These are phyloP conservation scores for Bonia amplexicaulis DNA, from an alignment of 176 grass and related monocot species.

Conservation along the genomic window DNA sequence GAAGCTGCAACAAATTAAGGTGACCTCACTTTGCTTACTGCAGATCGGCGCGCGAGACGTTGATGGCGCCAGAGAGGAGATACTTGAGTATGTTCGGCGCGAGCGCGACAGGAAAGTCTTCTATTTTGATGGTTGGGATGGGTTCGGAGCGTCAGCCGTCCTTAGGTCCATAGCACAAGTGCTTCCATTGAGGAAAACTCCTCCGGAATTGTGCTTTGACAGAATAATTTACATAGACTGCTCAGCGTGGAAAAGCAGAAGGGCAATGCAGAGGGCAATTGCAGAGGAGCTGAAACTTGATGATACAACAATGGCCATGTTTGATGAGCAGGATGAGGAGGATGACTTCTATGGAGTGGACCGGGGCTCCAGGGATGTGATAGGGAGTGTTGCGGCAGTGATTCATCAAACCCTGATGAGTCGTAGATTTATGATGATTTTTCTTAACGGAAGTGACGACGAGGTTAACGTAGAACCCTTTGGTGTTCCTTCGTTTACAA, in stretches of 20 bases:
- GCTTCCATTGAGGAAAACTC: background rate
- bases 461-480: background rate
- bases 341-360: background rate
- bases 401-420: background rate
- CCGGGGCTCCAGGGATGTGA: background rate
- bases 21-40: no score
- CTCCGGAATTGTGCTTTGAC: background rate
- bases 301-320: background rate
- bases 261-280: background rate
- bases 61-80: rapidly evolving
- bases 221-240: background rate
- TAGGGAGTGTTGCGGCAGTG: rapidly evolving
- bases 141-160: background rate
- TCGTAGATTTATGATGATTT: background rate
- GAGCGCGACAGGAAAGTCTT: rapidly evolving
- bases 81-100: rapidly evolving
- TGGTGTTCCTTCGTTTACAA: background rate
- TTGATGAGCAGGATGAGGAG: background rate
- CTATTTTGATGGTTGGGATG: background rate
- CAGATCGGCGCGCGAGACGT: rapidly evolving
- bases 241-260: background rate
- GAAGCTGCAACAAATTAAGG: no score
- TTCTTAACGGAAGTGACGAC: background rate
- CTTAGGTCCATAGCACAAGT: background rate
- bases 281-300: background rate